Percentiles rank a stretch among this genome's conserved stretches.
Conservation (phyloP, 2,329 filamentous ascomycete species). For the Diplodia mutila region DNA sequence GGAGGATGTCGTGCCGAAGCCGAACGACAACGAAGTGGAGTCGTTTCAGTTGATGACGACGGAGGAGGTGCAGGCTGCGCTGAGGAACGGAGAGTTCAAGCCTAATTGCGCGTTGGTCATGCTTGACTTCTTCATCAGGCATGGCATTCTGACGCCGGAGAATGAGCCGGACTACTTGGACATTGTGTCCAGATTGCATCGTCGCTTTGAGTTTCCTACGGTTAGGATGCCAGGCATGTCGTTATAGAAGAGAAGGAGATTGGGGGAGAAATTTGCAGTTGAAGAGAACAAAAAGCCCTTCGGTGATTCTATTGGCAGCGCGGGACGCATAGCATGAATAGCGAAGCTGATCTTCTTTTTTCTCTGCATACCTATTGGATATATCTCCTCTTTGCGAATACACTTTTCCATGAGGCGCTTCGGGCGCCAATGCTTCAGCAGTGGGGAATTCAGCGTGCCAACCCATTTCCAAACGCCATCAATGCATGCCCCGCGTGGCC, state of each 20-base stretch:
- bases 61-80: conserved; percentile 71
- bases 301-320: conserved; percentile 26
- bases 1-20: conserved; percentile 67
- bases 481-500: conserved; percentile 20
- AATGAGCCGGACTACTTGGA: conserved; percentile 79
- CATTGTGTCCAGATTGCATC: conserved; percentile 75
- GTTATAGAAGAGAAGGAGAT: conserved; percentile 35
- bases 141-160: conserved; percentile 76
- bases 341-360: conserved; percentile 28
- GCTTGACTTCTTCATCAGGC: conserved; percentile 87
- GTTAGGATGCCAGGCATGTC: conserved; percentile 33
- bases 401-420: conserved; percentile 9
- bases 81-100: conserved; percentile 81
- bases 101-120: conserved; percentile 85
- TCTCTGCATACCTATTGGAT: conserved; percentile 5
- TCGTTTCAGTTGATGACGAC: conserved; percentile 78
- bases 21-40: conserved; percentile 88
- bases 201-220: conserved; percentile 74
- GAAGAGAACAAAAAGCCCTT: conserved; percentile 31
- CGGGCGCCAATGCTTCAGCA: conserved; percentile 15
- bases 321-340: conserved; percentile 33
- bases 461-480: conserved; percentile 22
- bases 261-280: conserved; percentile 20
- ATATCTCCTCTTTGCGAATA: not conserved
- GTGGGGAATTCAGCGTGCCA: conserved; percentile 1